Evolutionary conservation across 805 yeast genomes (phyloP).

Genomic region (Saccharomycopsis lassenensis): DNA sequence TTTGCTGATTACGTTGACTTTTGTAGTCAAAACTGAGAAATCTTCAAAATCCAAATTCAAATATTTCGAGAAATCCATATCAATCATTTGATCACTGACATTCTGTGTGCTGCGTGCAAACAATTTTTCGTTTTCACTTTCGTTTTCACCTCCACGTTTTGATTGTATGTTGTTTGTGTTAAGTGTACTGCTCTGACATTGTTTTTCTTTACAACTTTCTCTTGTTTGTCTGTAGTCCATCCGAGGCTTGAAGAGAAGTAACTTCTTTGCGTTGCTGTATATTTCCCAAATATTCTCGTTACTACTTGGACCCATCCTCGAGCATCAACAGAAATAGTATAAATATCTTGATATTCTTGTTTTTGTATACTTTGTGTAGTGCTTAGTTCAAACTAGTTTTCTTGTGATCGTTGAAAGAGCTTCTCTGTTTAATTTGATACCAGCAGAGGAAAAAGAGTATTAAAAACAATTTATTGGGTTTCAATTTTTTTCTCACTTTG

Average conservation of each 20-base stretch:
- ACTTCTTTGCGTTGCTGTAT: slow-evolving; percentile 24
- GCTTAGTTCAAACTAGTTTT: no score
- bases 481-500: no score
- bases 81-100: slow-evolving; percentile 1
- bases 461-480: no score
- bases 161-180: neutral
- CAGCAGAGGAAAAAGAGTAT: no score
- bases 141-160: neutral
- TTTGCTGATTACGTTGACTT: slow-evolving; percentile 6
- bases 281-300: slow-evolving; percentile 25
- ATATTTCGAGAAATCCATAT: slow-evolving; percentile 14
- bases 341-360: no score
- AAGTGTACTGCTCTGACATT: no score
- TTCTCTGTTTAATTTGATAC: no score
- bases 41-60: neutral
- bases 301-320: no score
- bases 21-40: slow-evolving; percentile 4
- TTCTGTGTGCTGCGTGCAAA: neutral
- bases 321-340: no score
- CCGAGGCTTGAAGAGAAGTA: slow-evolving; percentile 23
- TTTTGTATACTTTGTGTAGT: no score
- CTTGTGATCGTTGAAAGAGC: no score
- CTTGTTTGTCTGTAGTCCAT: slow-evolving; percentile 24
- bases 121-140: neutral
- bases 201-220: slow-evolving; percentile 22